These are phyloP conservation scores for Gossypium gossypioides DNA, from an alignment of 441 rosid species.

Conservation along the genomic window DNA sequence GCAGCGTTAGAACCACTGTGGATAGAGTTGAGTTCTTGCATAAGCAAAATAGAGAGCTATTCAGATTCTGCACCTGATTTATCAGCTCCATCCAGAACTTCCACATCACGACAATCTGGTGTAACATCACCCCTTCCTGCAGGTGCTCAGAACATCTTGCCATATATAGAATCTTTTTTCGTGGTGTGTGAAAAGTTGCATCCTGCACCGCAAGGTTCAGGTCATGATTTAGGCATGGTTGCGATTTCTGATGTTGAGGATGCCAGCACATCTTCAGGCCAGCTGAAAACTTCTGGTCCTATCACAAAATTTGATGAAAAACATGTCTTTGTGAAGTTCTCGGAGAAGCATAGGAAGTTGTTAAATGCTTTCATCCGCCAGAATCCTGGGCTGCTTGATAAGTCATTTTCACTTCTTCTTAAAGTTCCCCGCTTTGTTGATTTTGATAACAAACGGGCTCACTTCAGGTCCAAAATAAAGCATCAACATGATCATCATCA, in stretches of 20 bases:
- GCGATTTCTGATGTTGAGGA: slow-evolving; percentile 59
- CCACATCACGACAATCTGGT: slow-evolving; percentile 49
- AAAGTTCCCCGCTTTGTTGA: slow-evolving; percentile 91
- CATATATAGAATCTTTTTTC: slow-evolving; percentile 86
- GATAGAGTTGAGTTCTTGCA: slow-evolving; percentile 76
- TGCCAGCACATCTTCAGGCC: slow-evolving; percentile 35
- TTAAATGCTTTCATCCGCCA: slow-evolving; percentile 87
- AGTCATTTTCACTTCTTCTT: slow-evolving; percentile 84
- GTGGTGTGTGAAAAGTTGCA: slow-evolving; percentile 79
- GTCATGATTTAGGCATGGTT: slow-evolving; percentile 43
- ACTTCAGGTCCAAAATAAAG: slow-evolving; percentile 88
- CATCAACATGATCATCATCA: slow-evolving; percentile 89
- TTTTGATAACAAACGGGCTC: slow-evolving; percentile 82
- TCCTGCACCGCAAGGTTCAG: slow-evolving; percentile 59
- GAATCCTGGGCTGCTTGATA: slow-evolving; percentile 85
- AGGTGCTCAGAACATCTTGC: slow-evolving; percentile 86
- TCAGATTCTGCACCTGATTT: slow-evolving; percentile 53
- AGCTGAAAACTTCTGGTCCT: slow-evolving; percentile 43
- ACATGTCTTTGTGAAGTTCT: slow-evolving; percentile 68
- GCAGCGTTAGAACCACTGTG: slow-evolving; percentile 79
- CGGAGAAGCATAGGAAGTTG: slow-evolving; percentile 85
- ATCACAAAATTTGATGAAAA: slow-evolving; percentile 65
- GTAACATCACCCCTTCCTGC: slow-evolving; percentile 76
- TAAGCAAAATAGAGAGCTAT: slow-evolving; percentile 76
- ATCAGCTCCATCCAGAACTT: slow-evolving; percentile 31